Evolutionary conservation across 768 basidiomycete species (phyloP).

Genomic region (Pleurotus giganteus): DNA sequence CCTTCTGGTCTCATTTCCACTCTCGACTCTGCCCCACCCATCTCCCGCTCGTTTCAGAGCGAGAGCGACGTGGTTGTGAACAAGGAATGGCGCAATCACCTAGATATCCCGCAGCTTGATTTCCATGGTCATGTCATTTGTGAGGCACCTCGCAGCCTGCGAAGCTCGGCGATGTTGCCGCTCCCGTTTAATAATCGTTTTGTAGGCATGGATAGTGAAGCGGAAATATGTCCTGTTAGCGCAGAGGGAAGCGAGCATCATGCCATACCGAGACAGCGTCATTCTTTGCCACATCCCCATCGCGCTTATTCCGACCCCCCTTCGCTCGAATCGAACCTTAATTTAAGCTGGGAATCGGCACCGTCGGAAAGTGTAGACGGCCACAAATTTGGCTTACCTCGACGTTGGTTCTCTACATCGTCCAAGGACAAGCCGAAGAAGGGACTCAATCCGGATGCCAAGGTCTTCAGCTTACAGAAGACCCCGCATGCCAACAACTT

Average conservation of each 20-base stretch:
- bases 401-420: conserved; percentile 25
- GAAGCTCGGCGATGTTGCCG: conserved; percentile 36
- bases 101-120: conserved; percentile 14
- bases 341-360: conserved; percentile 12
- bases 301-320: conserved; percentile 35
- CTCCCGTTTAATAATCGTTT: conserved; percentile 32
- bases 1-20: conserved; percentile 56
- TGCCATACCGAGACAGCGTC: conserved; percentile 26
- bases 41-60: conserved; percentile 48
- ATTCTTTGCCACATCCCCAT: conserved; percentile 26
- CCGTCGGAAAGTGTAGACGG: neutral
- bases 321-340: conserved; percentile 18
- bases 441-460: conserved; percentile 83
- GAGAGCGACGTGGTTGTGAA: conserved; percentile 52
- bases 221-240: conserved; percentile 18
- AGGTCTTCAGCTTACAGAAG: conserved; percentile 66
- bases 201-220: conserved; percentile 26
- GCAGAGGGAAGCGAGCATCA: conserved; percentile 27
- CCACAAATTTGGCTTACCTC: neutral
- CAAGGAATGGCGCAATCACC: conserved; percentile 46
- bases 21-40: conserved; percentile 37
- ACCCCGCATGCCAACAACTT: conserved; percentile 19
- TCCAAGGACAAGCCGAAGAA: conserved; percentile 53
- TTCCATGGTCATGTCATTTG: conserved; percentile 8
- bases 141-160: neutral